Evolutionary conservation across 768 basidiomycete species (phyloP).

Genomic region (Boletus tomentosulus): DNA sequence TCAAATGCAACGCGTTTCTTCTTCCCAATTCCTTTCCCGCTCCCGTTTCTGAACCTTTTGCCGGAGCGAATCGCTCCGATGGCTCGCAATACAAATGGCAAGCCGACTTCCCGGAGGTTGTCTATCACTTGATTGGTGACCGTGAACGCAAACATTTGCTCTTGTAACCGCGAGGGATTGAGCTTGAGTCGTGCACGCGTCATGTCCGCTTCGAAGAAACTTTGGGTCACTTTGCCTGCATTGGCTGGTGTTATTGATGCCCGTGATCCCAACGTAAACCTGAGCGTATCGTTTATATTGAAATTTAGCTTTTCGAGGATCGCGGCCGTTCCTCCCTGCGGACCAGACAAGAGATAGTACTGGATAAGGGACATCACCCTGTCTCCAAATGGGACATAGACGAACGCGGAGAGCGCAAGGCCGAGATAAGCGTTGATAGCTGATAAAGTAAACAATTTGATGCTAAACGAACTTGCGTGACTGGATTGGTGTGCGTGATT

Average conservation of each 20-base stretch:
- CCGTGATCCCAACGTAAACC: slow-evolving; percentile 26
- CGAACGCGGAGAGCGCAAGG: slow-evolving; percentile 88
- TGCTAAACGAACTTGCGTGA: slow-evolving; percentile 74
- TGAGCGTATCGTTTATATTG: slow-evolving; percentile 25
- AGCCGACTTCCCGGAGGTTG: slow-evolving; percentile 71
- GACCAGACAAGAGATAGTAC: slow-evolving; percentile 22
- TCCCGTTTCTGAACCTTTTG: slow-evolving; percentile 32
- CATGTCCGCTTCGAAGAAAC: slow-evolving; percentile 50
- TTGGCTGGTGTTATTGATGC: slow-evolving; percentile 6
- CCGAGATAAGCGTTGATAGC: slow-evolving; percentile 89
- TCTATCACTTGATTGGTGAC: slow-evolving; percentile 86
- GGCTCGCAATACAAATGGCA: slow-evolving; percentile 73
- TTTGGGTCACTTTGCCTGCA: slow-evolving; percentile 15
- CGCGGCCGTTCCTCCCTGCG: slow-evolving; percentile 10
- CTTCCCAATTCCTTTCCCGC: slow-evolving; percentile 24
- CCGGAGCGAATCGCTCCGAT: slow-evolving; percentile 47
- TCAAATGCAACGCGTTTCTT: slow-evolving; percentile 76
- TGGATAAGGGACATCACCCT: slow-evolving; percentile 64
- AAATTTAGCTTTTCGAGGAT: slow-evolving; percentile 22
- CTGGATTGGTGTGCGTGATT: slow-evolving; percentile 81
- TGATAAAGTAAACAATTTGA: slow-evolving; percentile 87
- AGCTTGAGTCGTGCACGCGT: slow-evolving; percentile 52
- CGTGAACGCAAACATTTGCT: slow-evolving; percentile 91
- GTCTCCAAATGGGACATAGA: slow-evolving; percentile 93
- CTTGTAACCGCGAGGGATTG: slow-evolving; percentile 67